Conservation (phyloP, 768 basidiomycete species). For the Tylopilus cervinicoccineus region DNA sequence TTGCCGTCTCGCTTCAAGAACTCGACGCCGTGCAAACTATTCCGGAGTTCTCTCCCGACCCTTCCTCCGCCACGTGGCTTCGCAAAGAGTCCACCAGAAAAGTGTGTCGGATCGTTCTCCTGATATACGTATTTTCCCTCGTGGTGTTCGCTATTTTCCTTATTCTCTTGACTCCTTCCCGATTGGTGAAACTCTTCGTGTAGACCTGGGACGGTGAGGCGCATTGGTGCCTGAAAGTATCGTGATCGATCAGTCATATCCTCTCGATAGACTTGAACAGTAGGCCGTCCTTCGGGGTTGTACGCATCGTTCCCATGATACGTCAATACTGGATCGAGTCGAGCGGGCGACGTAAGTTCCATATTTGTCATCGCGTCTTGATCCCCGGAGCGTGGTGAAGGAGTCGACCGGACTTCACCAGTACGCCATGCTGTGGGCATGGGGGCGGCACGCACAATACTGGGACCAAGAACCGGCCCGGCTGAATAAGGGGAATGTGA, state of each 20-base stretch:
- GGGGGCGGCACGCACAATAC: conserved; percentile 13
- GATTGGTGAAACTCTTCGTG: conserved; percentile 13
- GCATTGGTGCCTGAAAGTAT: conserved; percentile 11
- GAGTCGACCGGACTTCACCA: conserved; percentile 27
- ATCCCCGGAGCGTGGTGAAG: conserved; percentile 41
- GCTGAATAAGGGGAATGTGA: conserved; percentile 8
- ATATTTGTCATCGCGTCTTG: conserved; percentile 36
- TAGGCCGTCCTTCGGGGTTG: conserved; percentile 5
- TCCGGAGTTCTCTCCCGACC: conserved; percentile 50
- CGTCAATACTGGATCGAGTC: conserved; percentile 39
- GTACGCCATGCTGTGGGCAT: conserved; percentile 5
- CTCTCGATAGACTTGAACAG: conserved; percentile 23
- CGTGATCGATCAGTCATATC: conserved; percentile 15
- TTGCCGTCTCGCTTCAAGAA: conserved; percentile 31
- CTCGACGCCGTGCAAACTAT: conserved; percentile 37
- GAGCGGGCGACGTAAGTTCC: conserved; percentile 39
- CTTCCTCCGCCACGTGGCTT: conserved; percentile 27
- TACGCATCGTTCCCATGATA: conserved; percentile 18
- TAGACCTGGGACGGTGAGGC: conserved; percentile 7
- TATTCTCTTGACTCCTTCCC: conserved; percentile 26
- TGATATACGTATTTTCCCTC: conserved; percentile 12
- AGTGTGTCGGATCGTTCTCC: conserved; percentile 18
- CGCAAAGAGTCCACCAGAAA: conserved; percentile 31
- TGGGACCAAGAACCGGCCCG: conserved; percentile 13
- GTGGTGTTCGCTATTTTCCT: conserved; percentile 36